These are phyloP conservation scores for Starmera dryadoides DNA, from an alignment of 805 yeast species.

Conservation along the genomic window DNA sequence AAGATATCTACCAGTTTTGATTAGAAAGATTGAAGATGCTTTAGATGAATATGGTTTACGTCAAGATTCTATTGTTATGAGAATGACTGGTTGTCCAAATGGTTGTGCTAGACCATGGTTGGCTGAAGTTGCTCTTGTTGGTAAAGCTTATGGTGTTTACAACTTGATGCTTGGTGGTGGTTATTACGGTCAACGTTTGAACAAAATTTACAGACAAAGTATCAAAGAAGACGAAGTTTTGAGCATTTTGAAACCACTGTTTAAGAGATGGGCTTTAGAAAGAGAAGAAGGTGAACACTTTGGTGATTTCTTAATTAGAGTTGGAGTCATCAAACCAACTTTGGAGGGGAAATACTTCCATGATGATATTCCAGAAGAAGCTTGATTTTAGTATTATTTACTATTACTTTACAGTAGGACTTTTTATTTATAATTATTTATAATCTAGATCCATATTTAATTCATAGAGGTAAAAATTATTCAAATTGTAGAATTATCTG, in stretches of 20 bases:
- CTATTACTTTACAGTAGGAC: not conserved
- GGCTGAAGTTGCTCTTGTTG: slow-evolving; percentile 92
- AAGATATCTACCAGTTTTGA: slow-evolving; percentile 73
- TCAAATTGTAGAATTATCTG: no score
- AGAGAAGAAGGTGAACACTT: slow-evolving; percentile 89
- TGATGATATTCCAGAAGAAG: slow-evolving; percentile 83
- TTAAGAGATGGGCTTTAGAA: slow-evolving; percentile 91
- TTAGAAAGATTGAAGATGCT: slow-evolving; percentile 75
- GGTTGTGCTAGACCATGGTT: slow-evolving; percentile 99
- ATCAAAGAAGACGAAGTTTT: slow-evolving; percentile 87
- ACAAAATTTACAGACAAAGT: slow-evolving; percentile 82
- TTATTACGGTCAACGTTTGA: slow-evolving; percentile 85
- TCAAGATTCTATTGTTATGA: slow-evolving; percentile 90
- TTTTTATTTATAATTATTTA: not conserved
- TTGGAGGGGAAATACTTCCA: slow-evolving; percentile 90
- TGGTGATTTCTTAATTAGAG: slow-evolving; percentile 87
- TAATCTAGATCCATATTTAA: not conserved
- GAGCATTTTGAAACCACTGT: slow-evolving; percentile 70
- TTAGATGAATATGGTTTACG: slow-evolving; percentile 89
- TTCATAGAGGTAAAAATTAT: no score
- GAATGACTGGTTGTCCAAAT: slow-evolving; percentile 99
- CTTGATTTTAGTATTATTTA: slow-evolving; percentile 19
- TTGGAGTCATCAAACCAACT: slow-evolving; percentile 84
- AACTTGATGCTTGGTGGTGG: slow-evolving; percentile 96
- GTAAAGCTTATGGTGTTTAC: slow-evolving; percentile 91